Evolutionary conservation across 108 stramenopile species (phyloP).

Genomic region (Chaetoceros tenuissimus): DNA sequence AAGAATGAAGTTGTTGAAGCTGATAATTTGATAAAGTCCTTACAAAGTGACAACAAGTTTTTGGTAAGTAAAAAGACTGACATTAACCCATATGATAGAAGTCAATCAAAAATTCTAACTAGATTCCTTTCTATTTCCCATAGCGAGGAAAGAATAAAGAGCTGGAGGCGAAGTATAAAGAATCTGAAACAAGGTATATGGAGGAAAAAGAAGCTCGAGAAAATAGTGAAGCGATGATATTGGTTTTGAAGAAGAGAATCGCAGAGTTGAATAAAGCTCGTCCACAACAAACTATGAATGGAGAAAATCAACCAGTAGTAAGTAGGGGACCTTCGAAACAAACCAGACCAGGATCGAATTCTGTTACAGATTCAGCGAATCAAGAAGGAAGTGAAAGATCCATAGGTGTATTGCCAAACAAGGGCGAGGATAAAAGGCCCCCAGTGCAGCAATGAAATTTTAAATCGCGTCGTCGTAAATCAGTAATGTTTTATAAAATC

Average conservation of each 20-base stretch:
- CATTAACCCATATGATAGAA: not conserved
- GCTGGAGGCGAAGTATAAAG: constrained; percentile 55
- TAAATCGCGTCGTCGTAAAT: too few relatives aligned
- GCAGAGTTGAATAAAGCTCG: constrained; percentile 12
- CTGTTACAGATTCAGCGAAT: too few relatives aligned
- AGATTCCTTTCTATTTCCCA: not conserved
- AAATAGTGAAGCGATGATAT: constrained; percentile 35
- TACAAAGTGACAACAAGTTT: constrained; percentile 45
- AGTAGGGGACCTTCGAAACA: too few relatives aligned
- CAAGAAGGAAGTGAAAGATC: too few relatives aligned
- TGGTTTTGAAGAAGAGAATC: constrained; percentile 26
- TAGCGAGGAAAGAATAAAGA: constrained; percentile 78
- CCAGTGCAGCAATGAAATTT: too few relatives aligned
- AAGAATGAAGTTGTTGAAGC: constrained; percentile 68
- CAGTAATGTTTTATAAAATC: too few relatives aligned
- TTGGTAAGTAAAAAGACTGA: constrained; percentile 38
- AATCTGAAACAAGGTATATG: constrained; percentile 47
- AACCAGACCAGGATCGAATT: too few relatives aligned
- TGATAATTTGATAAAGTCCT: constrained; percentile 42
- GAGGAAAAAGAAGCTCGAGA: constrained; percentile 49
- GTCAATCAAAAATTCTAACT: not conserved
- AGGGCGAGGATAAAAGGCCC: too few relatives aligned
- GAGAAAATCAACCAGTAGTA: too few relatives aligned
- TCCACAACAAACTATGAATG: too few relatives aligned
- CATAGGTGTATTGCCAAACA: too few relatives aligned